phyloP scores from a whole-genome alignment of 2,329 filamentous ascomycete species.

The Trichoderma aggressivum region DNA sequence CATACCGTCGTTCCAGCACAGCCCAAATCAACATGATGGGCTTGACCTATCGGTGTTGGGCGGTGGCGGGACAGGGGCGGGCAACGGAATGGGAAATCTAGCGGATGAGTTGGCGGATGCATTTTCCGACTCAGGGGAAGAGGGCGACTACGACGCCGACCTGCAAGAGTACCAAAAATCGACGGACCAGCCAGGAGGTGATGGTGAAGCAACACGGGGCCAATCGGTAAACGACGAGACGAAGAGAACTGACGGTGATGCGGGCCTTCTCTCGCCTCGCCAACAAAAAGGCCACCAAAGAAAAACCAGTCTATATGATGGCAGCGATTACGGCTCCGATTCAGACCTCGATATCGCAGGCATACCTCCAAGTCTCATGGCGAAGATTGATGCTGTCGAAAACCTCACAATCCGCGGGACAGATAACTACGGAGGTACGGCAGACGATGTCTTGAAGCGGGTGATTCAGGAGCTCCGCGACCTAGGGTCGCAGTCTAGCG shows the following conservation, averaged over 20 bases:
- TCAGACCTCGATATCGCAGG: slow-evolving; percentile 67
- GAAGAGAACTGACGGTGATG: slow-evolving; percentile 34
- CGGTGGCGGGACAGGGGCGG: slow-evolving; percentile 38
- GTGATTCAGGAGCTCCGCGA: slow-evolving; percentile 68
- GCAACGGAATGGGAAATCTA: slow-evolving; percentile 67
- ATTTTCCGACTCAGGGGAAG: slow-evolving; percentile 63
- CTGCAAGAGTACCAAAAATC: slow-evolving; percentile 1
- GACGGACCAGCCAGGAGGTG: not conserved
- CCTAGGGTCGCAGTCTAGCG: slow-evolving; percentile 67
- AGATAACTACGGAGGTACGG: slow-evolving; percentile 61
- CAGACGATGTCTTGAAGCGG: slow-evolving; percentile 64
- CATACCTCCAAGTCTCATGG: slow-evolving; percentile 63
- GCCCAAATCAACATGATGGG: slow-evolving; percentile 47
- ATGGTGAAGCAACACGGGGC: slow-evolving; percentile 1
- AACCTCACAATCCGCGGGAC: slow-evolving; percentile 63
- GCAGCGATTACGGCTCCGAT: slow-evolving; percentile 71
- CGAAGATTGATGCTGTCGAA: slow-evolving; percentile 70
- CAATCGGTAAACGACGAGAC: slow-evolving; percentile 34
- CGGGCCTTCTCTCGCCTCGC: slow-evolving; percentile 44
- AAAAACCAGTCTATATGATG: slow-evolving; percentile 61
- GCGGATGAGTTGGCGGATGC: slow-evolving; percentile 78
- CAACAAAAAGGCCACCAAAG: slow-evolving; percentile 48
- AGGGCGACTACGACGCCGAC: slow-evolving; percentile 50
- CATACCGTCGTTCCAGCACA: slow-evolving; percentile 46
- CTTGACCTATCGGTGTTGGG: slow-evolving; percentile 47